Base-by-base conservation (phyloP, 306 rosid genomes). In the Malus asiatica region DNA sequence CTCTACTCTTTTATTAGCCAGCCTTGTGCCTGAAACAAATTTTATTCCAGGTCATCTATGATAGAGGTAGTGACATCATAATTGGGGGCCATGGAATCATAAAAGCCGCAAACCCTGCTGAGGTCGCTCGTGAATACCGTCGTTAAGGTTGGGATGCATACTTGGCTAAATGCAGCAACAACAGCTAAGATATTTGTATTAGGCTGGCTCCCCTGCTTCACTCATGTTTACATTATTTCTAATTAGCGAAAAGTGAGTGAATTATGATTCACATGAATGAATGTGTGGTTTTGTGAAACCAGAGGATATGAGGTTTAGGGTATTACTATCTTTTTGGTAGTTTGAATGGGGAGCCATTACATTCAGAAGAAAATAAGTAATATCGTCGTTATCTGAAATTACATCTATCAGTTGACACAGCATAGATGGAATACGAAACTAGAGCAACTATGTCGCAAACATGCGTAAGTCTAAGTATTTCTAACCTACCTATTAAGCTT, bases 31-130 rank as follows among this genome's bases (percentile, higher is more conserved):
- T 20, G 35, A 15, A 23, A 66, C 5, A 75, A 84, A 52, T 42
- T 53, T 44, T 77, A 10, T 85, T 87, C 6, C 84, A 92, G 98
- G 97, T 91, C 0, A 81, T 94, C n/a, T 84, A 85, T 52, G 90
- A 94, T 12, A 88, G 96, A 84, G 97, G 97, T 22, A 94, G 97
- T 59, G 97, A 94, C 83, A 83, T 91, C 57, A 91, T 91, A 71
- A 91, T 91, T 0, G 98, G 90, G 22, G 98, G 98, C 8, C 97
- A 91, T 2, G 93, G 97, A 76, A 94, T 94, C 69, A 88, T 94
- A 75, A 94, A 91, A 87, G 97, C 94, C 10, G 79, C 78, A 74
- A 89, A 91, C 81, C 97, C 97, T 5, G 89, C 90, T 0, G 89
- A 88, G 72, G 88, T 84, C 57, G 97, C 96, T 77, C 88, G 77